Evolutionary conservation across 257 asterid genomes (phyloP), one percentile per base, ranked within the genome.

Genomic region (Solanum ossicruentum): DNA sequence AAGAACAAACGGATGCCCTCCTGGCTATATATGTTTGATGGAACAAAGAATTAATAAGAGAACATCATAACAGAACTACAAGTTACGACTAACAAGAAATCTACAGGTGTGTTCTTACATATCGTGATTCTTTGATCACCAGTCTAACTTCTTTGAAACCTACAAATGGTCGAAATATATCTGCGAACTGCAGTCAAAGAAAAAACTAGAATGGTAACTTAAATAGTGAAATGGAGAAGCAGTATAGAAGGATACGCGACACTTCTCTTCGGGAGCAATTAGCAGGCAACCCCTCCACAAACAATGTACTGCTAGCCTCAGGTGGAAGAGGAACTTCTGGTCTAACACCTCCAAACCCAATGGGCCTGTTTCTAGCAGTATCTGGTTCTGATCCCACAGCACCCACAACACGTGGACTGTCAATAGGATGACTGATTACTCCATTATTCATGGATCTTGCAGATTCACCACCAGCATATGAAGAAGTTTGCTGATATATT

Each of bases 151-250:
- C 98, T 86, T 88, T 91, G 85, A 91, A 95, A 81, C 98, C 98
- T 43, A 93, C 95, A 49, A 94, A 95, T n/a, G 97, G 97, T 70
- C 98, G 96, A 83, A 95, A 95, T 82, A 95, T 90, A 89, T 95
- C 98, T 95, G 92, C 85, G 83, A 83, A 84, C 52, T 45, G 32
- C 16, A 81, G 89, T 93, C 12, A 93, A 91, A 94, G 95, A 92
- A 90, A 80, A 86, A 83, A 88, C 79, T 28, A 85, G 66, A 61
- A 71, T 2, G 45, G 84, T 66, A 73, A 43, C 61, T 49, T 63
- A 78, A 55, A 75, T 57, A 84, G 57, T 63, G 17, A 18, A 57
- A 49, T 21, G 49, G 43, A 49, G 41, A 67, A 71, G 52, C 73
- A 56, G 45, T 52, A 60, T 23, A 45, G 86, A 91, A 94, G 96